Conservation (phyloP, 306 rosid genomes). For the Biancaea sappan region DNA sequence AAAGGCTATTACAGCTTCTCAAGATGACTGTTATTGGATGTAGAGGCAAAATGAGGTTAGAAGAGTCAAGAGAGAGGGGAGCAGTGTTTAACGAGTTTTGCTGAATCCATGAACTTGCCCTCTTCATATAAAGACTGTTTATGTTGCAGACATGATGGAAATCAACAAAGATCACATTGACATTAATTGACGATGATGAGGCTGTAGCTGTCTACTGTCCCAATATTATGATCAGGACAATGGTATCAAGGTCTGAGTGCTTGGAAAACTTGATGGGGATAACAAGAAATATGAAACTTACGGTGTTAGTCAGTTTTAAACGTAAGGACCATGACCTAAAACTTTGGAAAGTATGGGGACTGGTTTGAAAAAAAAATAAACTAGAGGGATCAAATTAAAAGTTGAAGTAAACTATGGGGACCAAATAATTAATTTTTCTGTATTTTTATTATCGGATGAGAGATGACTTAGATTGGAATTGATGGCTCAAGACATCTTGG, state of each 20-base stretch:
- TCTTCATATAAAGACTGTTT: conserved; percentile 44
- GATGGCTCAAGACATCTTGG: too few relatives aligned
- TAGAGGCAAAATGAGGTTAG: conserved; percentile 8
- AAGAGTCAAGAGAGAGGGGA: conserved; percentile 54
- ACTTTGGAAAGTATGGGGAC: too few relatives aligned
- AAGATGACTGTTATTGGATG: conserved; percentile 59
- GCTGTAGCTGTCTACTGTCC: conserved; percentile 47
- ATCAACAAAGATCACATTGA: conserved; percentile 44
- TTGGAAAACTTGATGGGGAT: conserved; percentile 69
- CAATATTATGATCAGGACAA: conserved; percentile 41
- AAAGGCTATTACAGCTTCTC: conserved; percentile 47
- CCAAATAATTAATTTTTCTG: too few relatives aligned
- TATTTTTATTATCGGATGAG: too few relatives aligned
- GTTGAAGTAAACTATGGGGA: too few relatives aligned
- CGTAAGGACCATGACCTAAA: too few relatives aligned
- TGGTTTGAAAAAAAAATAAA: too few relatives aligned
- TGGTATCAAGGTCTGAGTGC: conserved; percentile 51
- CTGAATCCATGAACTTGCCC: conserved; percentile 59
- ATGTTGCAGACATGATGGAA: conserved; percentile 44
- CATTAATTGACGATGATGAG: conserved; percentile 47
- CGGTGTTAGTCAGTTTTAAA: too few relatives aligned
- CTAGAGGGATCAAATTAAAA: too few relatives aligned
- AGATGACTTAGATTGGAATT: too few relatives aligned
- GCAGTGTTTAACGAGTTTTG: conserved; percentile 46
- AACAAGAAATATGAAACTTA: conserved; percentile 45